Evolutionary conservation across 192 early-diverging fungal species (phyloP).

Genomic region (Coemansia sp.): DNA sequence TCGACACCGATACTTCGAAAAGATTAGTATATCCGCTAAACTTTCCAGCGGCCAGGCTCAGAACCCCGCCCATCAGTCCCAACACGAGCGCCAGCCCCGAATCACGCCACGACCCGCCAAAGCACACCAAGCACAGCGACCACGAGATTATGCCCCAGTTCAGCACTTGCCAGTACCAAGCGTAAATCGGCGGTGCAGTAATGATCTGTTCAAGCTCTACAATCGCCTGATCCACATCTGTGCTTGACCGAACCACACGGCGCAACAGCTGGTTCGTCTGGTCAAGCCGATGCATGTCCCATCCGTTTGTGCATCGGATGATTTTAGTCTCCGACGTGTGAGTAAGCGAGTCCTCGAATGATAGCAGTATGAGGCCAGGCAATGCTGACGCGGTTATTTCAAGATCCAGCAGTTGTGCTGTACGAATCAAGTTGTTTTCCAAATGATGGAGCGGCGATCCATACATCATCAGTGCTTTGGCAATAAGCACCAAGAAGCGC

Average conservation of each 20-base stretch:
- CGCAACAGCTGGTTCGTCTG: conserved; percentile 65
- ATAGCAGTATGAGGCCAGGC: conserved; percentile 67
- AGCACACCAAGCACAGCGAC: conserved; percentile 63
- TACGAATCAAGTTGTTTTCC: conserved; percentile 60
- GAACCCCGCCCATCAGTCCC: conserved; percentile 56
- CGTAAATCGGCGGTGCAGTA: conserved; percentile 53
- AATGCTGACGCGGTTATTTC: conserved; percentile 65
- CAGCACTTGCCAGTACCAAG: conserved; percentile 59
- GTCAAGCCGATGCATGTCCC: conserved; percentile 66
- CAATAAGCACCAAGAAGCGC: conserved; percentile 61
- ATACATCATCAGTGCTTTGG: conserved; percentile 67
- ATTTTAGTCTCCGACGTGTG: conserved; percentile 76
- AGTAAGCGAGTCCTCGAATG: conserved; percentile 67
- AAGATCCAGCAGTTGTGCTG: conserved; percentile 58
- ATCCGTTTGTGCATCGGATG: conserved; percentile 59
- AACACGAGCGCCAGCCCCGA: conserved; percentile 56
- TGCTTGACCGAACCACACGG: conserved; percentile 57
- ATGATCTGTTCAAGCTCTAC: conserved; percentile 60
- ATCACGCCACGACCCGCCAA: conserved; percentile 66
- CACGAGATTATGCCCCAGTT: conserved; percentile 61
- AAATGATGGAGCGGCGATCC: conserved; percentile 68
- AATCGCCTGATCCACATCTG: conserved; percentile 58
- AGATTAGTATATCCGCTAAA: conserved; percentile 62
- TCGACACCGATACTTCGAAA: conserved; percentile 64
- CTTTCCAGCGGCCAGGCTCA: conserved; percentile 62